Percentiles rank a stretch among this genome's conserved stretches.
phyloP scores from a whole-genome alignment of 768 basidiomycete species.

The Mycena vitilis region DNA sequence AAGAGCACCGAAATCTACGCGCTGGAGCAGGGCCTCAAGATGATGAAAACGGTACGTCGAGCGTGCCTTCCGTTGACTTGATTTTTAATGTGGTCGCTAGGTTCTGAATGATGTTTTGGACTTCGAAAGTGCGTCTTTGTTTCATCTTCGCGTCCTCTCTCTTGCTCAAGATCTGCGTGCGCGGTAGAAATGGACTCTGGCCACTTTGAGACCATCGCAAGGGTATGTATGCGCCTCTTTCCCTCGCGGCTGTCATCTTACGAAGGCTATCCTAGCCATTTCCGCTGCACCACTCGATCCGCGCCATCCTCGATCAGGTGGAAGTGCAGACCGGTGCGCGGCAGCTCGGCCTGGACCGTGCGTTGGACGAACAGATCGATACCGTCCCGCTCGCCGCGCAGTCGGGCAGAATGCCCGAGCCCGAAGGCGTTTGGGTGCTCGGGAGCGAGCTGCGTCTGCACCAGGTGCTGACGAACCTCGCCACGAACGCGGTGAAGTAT shows the following conservation, averaged over 20 bases:
- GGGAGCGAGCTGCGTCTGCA: slow-evolving; percentile 56
- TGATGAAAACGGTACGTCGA: slow-evolving; percentile 46
- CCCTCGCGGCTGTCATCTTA: not conserved
- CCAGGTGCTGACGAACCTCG: slow-evolving; percentile 53
- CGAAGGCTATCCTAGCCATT: slow-evolving; percentile 48
- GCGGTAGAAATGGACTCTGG: slow-evolving; percentile 52
- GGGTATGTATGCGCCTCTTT: not conserved
- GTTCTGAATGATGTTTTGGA: slow-evolving; percentile 54
- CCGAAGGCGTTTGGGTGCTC: slow-evolving; percentile 46
- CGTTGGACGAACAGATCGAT: slow-evolving; percentile 53
- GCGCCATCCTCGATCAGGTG: slow-evolving; percentile 42
- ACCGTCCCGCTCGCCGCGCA: slow-evolving; percentile 5
- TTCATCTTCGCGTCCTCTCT: not conserved
- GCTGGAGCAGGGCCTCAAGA: slow-evolving; percentile 48
- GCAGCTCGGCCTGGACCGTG: slow-evolving; percentile 45
- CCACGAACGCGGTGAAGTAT: slow-evolving; percentile 53
- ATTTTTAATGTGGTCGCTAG: slow-evolving; percentile 34
- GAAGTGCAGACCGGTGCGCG: slow-evolving; percentile 39
- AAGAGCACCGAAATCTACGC: slow-evolving; percentile 57
- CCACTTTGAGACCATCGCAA: slow-evolving; percentile 42
- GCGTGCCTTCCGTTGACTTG: not conserved
- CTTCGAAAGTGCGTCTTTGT: slow-evolving; percentile 39
- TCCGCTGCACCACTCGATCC: slow-evolving; percentile 44
- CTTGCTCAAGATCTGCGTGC: not conserved
- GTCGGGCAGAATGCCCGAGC: slow-evolving; percentile 7